Base-by-base conservation (phyloP, 441 rosid genomes). In the Eruca vesicaria region DNA sequence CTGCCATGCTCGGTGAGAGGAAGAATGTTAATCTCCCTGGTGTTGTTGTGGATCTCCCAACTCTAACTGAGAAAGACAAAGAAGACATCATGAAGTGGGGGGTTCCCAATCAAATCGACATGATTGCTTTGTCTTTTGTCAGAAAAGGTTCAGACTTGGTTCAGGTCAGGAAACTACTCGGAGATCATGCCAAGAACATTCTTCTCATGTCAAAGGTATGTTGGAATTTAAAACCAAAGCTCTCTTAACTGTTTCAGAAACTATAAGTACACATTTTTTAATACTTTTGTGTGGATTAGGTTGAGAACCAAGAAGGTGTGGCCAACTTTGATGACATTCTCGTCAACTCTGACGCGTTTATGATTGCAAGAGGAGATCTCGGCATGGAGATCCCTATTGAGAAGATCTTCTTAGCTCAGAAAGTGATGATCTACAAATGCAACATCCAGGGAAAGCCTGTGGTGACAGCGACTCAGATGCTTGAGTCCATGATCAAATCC, bases 311-410 rank as follows among this genome's bases (percentile, higher is more conserved):
- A 72, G 98, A 93, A 85, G 98, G 98, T 48, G 97, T 93, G 67
- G 92, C 93, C 20, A 95, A 95, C 73, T 93, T 95, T 21, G 98
- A 95, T 75, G 98, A 95, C 71, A 93, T 95, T 45, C 82, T 95
- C 53, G 75, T 87, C 18, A 88, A 92, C 68, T 81, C 99, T 0
- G 99, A 95, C 74, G 96, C 99, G n/a, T 95, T 95, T 68, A 95
- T 95, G 98, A 96, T 93, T 59, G 99, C 98, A 2, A 86, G 98
- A 35, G 99, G 99, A 61, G 99, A 95, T 80, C 93, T 95, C 0
- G 99, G 99, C 38, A 93, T 95, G 99, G 99, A 95, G 77, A 93
- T 95, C 67, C 99, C 99, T 0, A 88, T 95, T 4, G 98, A 95
- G 71, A 95, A 95, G 85, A 95, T 95, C 45, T 95, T 95, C 80